Percentiles rank a stretch among this genome's conserved stretches.
These are phyloP conservation scores for Aphanoascus verrucosus DNA, from an alignment of 2,329 filamentous ascomycete species.

Conservation along the genomic window DNA sequence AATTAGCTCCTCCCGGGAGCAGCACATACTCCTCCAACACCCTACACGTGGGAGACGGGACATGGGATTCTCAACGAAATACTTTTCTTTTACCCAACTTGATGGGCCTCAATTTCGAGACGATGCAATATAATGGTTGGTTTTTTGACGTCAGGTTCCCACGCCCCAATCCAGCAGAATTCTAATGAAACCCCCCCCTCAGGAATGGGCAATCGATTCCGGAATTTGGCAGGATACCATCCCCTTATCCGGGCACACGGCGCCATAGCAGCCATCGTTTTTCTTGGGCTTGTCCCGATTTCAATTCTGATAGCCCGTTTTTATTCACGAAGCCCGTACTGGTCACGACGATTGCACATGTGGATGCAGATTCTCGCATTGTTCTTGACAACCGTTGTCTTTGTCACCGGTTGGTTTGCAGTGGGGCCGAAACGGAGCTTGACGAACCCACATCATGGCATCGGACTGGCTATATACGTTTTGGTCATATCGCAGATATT, in stretches of 20 bases:
- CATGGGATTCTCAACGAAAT: conserved; percentile 52
- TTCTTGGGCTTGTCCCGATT: conserved; percentile 49
- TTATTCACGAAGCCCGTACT: conserved; percentile 45
- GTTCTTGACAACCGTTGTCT: conserved; percentile 50
- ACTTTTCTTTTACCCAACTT: conserved; percentile 55
- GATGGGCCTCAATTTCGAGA: conserved; percentile 54
- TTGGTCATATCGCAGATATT: conserved; percentile 49
- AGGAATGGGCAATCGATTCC: conserved; percentile 59
- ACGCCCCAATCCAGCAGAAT: not conserved
- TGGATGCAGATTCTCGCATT: conserved; percentile 54
- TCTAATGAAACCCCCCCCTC: conserved; percentile 9
- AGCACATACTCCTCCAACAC: conserved; percentile 52
- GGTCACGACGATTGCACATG: conserved; percentile 50
- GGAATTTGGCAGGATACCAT: conserved; percentile 48
- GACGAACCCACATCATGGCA: conserved; percentile 57
- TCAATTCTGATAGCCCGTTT: conserved; percentile 53
- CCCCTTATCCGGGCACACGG: conserved; percentile 50
- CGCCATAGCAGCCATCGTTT: conserved; percentile 50
- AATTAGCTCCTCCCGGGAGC: conserved; percentile 48
- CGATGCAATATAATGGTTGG: conserved; percentile 56
- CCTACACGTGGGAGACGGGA: conserved; percentile 55
- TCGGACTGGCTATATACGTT: conserved; percentile 53
- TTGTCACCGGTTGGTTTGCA: conserved; percentile 53
- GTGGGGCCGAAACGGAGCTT: conserved; percentile 51
- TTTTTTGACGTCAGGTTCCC: not conserved